These are phyloP conservation scores for Beta macrorhiza DNA, from an alignment of 179 eudicot species.

Conservation along the genomic window DNA sequence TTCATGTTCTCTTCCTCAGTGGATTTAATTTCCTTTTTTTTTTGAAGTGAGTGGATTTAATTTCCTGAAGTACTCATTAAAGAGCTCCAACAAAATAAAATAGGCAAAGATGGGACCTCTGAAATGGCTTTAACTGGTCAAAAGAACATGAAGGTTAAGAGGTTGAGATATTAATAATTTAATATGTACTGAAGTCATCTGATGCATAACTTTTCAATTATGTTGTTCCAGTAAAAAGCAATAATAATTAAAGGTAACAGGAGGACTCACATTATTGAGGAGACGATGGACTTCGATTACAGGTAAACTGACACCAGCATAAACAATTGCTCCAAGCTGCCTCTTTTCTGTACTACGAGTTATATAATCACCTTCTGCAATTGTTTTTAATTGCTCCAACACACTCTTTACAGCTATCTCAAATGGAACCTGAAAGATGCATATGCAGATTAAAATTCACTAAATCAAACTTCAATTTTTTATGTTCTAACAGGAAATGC, in stretches of 20 bases:
- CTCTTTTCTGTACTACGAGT: slow-evolving; percentile 64
- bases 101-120: background rate
- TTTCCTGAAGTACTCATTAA: background rate
- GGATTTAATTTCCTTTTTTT: background rate
- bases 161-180: background rate
- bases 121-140: background rate
- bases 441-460: background rate
- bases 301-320: slow-evolving; percentile 75
- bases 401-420: slow-evolving; percentile 60
- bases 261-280: slow-evolving; percentile 56
- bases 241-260: background rate
- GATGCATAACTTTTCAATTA: slow-evolving; percentile 8
- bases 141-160: background rate
- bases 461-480: background rate
- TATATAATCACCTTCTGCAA: slow-evolving; percentile 62
- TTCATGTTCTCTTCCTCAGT: background rate
- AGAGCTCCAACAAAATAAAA: background rate
- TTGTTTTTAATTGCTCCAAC: slow-evolving; percentile 57
- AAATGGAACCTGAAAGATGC: slow-evolving; percentile 71
- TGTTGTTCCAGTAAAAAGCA: background rate
- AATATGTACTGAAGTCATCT: background rate
- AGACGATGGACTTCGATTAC: slow-evolving; percentile 46
- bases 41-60: background rate
- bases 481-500: background rate
- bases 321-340: slow-evolving; percentile 66